Conservation (phyloP, 2,329 filamentous ascomycete genomes). For the Monilinia fructigena region DNA sequence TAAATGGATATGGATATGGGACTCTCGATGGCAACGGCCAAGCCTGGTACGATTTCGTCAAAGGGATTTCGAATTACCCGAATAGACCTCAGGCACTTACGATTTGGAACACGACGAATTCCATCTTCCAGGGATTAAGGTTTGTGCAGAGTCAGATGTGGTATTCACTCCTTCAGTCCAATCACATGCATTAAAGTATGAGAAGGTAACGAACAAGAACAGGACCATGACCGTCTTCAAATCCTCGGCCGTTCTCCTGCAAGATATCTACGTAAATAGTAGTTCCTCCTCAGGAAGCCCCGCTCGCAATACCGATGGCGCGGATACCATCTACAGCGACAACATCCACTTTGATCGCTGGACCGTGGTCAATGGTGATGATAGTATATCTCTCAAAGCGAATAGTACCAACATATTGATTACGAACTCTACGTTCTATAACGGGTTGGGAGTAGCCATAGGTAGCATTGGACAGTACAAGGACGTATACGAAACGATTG, state of each 20-base stretch:
- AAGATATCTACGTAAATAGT: slow-evolving; percentile 55
- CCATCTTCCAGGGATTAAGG: slow-evolving; percentile 47
- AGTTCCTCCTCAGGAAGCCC: slow-evolving; percentile 27
- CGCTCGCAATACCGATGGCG: slow-evolving; percentile 48
- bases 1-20: slow-evolving; percentile 52
- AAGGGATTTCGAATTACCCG: slow-evolving; percentile 47
- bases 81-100: slow-evolving; percentile 54
- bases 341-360: slow-evolving; percentile 52
- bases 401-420: slow-evolving; percentile 57
- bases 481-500: slow-evolving; percentile 16
- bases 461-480: slow-evolving; percentile 57
- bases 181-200: background rate
- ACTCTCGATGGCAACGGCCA: slow-evolving; percentile 60
- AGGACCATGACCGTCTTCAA: slow-evolving; percentile 45
- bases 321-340: slow-evolving; percentile 53
- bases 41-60: slow-evolving; percentile 56
- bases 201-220: background rate
- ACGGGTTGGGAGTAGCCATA: slow-evolving; percentile 54
- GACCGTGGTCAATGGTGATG: slow-evolving; percentile 53
- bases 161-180: slow-evolving; percentile 27
- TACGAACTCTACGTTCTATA: slow-evolving; percentile 50
- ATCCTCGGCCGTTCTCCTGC: slow-evolving; percentile 47
- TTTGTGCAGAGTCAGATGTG: slow-evolving; percentile 62
- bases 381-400: slow-evolving; percentile 53
- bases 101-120: slow-evolving; percentile 48